Evolutionary conservation across 1,139 yeast genomes (phyloP).

Genomic region (Arxiozyma slooffiae): DNA sequence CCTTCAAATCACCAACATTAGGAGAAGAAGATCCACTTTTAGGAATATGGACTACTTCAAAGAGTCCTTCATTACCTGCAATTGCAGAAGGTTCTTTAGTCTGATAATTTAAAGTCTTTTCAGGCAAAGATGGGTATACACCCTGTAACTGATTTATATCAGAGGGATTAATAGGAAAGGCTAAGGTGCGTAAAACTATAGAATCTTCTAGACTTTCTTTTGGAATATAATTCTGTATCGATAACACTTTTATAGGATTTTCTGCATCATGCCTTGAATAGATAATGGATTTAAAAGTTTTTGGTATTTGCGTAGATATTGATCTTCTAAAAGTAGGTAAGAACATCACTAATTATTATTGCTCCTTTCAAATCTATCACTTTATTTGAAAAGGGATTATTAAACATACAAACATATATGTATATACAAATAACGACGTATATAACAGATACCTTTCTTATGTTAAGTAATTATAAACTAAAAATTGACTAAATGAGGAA

Average conservation of each 20-base stretch:
- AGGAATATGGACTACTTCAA: conserved; percentile 74
- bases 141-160: conserved; percentile 88
- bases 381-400: no score
- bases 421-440: no score
- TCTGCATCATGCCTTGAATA: conserved; percentile 26
- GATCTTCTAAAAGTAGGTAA: conserved; percentile 4
- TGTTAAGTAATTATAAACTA: not conserved
- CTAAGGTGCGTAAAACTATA: conserved; percentile 40
- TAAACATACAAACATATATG: not conserved
- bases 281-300: conserved; percentile 24
- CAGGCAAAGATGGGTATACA: conserved; percentile 82
- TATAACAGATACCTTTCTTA: not conserved
- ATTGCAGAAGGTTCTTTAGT: conserved; percentile 59
- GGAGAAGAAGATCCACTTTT: conserved; percentile 28
- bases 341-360: not conserved
- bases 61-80: conserved; percentile 91
- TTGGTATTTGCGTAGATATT: conserved; percentile 15
- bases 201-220: conserved; percentile 19
- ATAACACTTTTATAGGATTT: conserved; percentile 22
- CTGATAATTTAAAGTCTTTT: conserved; percentile 44
- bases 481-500: no score
- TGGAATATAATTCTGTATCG: conserved; percentile 24
- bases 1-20: conserved; percentile 31
- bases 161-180: conserved; percentile 88
- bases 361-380: not conserved